Evolutionary conservation across 148 eudicot species (phyloP).

Genomic region (Gaultheria prostrata): DNA sequence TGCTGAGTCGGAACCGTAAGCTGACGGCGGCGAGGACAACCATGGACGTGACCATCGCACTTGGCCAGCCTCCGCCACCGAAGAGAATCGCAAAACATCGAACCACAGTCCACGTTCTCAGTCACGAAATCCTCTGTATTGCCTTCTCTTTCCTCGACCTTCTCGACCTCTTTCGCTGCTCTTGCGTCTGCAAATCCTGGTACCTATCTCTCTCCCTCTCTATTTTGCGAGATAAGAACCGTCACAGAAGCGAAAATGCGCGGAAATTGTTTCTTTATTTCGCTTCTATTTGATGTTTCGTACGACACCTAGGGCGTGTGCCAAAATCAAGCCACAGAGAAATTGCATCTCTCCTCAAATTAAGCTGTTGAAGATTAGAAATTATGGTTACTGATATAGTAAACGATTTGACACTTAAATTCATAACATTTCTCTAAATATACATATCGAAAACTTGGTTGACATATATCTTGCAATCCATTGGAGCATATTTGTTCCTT

Average conservation of each 20-base stretch:
- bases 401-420: not conserved
- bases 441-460: not conserved
- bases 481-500: not conserved
- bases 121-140: conserved; percentile 43
- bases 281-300: not conserved
- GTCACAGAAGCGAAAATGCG: not conserved
- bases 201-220: conserved; percentile 13
- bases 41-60: conserved; percentile 29
- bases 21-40: not conserved
- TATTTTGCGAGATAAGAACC: not conserved
- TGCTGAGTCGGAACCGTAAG: not conserved
- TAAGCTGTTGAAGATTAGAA: not conserved
- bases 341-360: not conserved
- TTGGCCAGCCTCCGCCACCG: conserved; percentile 22
- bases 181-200: conserved; percentile 81
- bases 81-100: conserved; percentile 22
- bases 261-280: not conserved
- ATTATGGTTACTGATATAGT: not conserved
- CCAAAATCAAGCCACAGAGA: not conserved
- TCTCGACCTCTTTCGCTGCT: conserved; percentile 67
- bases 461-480: not conserved
- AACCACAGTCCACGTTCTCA: conserved; percentile 32
- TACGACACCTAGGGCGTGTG: not conserved
- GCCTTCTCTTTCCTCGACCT: conserved; percentile 64
- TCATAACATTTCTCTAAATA: not conserved